Percentiles rank a stretch among this genome's conserved stretches.
Conservation (phyloP, 371 early-diverging fungal species). For the Mortierella sp. region DNA sequence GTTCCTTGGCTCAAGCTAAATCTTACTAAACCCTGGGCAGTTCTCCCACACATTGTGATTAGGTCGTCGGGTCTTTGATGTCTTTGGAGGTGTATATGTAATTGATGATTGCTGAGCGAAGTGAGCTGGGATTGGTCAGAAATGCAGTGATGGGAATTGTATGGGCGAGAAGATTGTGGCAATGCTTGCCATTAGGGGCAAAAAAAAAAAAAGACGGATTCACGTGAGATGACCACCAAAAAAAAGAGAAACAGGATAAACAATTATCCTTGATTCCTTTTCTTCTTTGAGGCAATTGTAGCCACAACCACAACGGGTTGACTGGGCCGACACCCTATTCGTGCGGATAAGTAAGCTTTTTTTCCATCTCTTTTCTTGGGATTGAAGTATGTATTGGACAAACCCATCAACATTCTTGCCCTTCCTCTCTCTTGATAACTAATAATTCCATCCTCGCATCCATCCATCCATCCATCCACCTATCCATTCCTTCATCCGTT, state of each 20-base stretch:
- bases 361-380: neutral
- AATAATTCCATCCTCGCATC: neutral
- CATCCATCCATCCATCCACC: no score
- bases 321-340: conserved; percentile 1
- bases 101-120: neutral
- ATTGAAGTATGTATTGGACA: no score
- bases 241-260: neutral
- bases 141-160: neutral
- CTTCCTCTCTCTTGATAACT: neutral
- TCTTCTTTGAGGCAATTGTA: neutral
- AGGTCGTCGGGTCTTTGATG: neutral
- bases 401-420: neutral
- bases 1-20: neutral
- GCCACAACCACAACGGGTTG: neutral
- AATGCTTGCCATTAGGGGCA: neutral
- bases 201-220: neutral
- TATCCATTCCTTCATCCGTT: neutral
- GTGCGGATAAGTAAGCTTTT: conserved; percentile 3
- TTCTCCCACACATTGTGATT: conserved; percentile 47
- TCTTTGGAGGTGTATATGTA: neutral
- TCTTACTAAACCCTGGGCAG: conserved; percentile 51
- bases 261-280: neutral
- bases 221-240: neutral
- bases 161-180: neutral
- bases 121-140: no score